Percentiles rank a stretch among this genome's conserved stretches.
Evolutionary conservation across 116 monocot species (phyloP).

Genomic region (Cymodocea nodosa): DNA sequence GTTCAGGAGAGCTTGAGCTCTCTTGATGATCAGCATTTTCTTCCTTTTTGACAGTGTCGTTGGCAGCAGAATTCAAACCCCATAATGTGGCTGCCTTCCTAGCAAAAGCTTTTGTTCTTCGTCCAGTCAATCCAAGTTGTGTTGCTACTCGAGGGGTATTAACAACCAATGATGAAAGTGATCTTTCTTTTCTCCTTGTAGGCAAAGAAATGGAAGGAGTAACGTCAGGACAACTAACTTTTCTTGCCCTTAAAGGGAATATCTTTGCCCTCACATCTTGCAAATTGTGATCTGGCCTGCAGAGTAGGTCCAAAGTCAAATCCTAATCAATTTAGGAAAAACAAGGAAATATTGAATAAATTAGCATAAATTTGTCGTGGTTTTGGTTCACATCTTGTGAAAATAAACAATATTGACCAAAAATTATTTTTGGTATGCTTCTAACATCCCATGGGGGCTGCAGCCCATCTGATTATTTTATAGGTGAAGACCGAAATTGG

Average conservation of each 20-base stretch:
- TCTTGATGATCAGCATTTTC: constrained; percentile 18
- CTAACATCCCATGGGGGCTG: no score
- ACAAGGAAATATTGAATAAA: no score
- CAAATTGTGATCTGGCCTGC: constrained; percentile 92
- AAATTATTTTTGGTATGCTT: no score
- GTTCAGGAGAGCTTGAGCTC: constrained; percentile 37
- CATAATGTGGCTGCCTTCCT: constrained; percentile 38
- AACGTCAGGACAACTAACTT: constrained; percentile 48
- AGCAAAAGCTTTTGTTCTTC: constrained; percentile 59
- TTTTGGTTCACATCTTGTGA: no score
- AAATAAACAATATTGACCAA: no score
- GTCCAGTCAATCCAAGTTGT: constrained; percentile 57
- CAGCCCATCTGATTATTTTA: no score
- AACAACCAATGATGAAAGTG: constrained; percentile 91
- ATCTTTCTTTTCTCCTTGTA: constrained; percentile 87
- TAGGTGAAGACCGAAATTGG: no score
- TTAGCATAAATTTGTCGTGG: no score
- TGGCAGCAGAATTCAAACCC: constrained; percentile 15
- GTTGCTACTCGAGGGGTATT: constrained; percentile 60
- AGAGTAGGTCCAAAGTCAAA: neutral
- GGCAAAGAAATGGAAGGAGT: constrained; percentile 48
- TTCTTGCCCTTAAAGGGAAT: constrained; percentile 76
- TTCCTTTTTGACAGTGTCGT: constrained; percentile 29
- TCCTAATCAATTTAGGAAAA: neutral
- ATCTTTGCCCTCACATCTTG: constrained; percentile 89